Conservation (phyloP, 2,329 filamentous ascomycete species). For the Pezicula rhizophila region DNA sequence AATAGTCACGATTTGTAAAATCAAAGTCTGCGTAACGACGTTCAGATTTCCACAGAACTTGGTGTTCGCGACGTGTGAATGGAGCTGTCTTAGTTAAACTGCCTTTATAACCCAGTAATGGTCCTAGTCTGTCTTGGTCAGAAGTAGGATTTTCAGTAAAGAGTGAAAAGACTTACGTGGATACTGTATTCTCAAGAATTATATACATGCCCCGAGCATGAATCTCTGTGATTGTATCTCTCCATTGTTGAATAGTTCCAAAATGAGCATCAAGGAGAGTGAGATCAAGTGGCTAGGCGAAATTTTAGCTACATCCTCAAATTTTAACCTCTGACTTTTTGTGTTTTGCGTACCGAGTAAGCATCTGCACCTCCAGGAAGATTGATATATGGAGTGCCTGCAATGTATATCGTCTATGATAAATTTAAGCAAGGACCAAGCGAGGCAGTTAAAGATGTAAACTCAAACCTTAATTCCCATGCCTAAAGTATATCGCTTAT, state of each 20-base stretch:
- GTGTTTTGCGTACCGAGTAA: conserved; percentile 29
- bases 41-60: background rate
- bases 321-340: background rate
- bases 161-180: conserved; percentile 47
- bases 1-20: background rate
- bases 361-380: conserved; percentile 56
- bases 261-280: conserved; percentile 58
- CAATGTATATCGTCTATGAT: conserved; percentile 46
- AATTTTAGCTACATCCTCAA: no score
- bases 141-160: background rate
- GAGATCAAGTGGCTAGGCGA: conserved; percentile 42
- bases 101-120: background rate
- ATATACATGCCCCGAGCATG: conserved; percentile 59
- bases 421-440: background rate
- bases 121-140: background rate
- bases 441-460: background rate
- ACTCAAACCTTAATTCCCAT: conserved; percentile 49
- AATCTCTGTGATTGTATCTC: conserved; percentile 50
- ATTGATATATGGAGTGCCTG: conserved; percentile 57
- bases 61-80: background rate
- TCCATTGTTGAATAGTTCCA: conserved; percentile 51
- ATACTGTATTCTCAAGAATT: conserved; percentile 58
- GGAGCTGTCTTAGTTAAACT: background rate
- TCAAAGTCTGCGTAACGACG: background rate
- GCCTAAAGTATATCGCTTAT: background rate